Base-by-base conservation (phyloP, 345 rosid species). In the Citrus sp. region DNA sequence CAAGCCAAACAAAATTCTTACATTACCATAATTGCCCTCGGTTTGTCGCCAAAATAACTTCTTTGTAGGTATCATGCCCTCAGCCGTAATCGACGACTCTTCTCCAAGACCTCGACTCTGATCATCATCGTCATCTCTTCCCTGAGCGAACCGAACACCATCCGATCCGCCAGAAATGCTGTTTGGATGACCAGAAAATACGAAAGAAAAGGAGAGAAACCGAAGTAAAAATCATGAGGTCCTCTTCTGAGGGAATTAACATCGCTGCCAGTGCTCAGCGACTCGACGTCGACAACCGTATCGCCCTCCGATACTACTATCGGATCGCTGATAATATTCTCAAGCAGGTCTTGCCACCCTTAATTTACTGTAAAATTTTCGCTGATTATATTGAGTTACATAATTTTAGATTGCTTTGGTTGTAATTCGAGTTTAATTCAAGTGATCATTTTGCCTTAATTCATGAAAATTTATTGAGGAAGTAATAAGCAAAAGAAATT, bases 321-420 rank as follows among this genome's bases (percentile, higher is more conserved):
- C 90, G 99, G 80, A 94, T 96, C 87, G 97, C 99, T 10, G 93
- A 94, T 75, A 96, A 94, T 46, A 87, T 96, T 82, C 97, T 96
- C 81, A 94, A 84, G 84, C 97, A 96, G 97, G 99, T 95, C 19
- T 34, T 30, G 74, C 40, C 42, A 21, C 42, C 10, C 0, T 54
- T 28, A 71, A 49, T 30, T 51, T 71, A 34, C 67, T 16, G 73
- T 32, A 9, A 72, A 28, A 46, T 46, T 22, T 72, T 49, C 61
- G 34, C 25, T 21, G 55, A 71, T 71, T 51, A 69, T 28, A 21
- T 72, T 1, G 12, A 55, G 55, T 72, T 51, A 61, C 25, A 55
- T 72, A 30, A 24, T 72, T 72, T 70, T 35, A 19, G 34, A 28
- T 70, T 9, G 74, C 19, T 27, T 73, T 42, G 56, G 35, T 37